phyloP scores from a whole-genome alignment of 2,329 filamentous ascomycete species.

The Pseudogymnoascus sp. region DNA sequence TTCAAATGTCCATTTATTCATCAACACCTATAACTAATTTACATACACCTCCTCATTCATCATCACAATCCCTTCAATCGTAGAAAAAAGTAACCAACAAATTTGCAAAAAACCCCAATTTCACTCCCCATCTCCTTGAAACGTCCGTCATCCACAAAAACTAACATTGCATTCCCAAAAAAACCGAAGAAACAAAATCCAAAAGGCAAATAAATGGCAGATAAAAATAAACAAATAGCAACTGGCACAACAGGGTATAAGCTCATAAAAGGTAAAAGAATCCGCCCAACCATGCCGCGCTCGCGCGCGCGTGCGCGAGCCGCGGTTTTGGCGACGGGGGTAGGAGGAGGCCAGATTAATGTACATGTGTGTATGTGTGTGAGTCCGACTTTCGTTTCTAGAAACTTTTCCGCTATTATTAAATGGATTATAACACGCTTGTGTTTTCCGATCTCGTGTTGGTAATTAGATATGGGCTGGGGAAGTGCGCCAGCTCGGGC shows the following conservation, averaged over 20 bases:
- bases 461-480: not conserved
- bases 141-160: not conserved
- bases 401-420: not conserved
- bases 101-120: not conserved
- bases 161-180: not conserved
- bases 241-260: constrained; percentile 3
- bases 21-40: not conserved
- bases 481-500: not conserved
- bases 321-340: not conserved
- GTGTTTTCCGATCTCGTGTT: not conserved
- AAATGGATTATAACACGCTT: not conserved
- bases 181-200: not conserved
- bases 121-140: not conserved
- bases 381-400: not conserved
- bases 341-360: not conserved
- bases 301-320: not conserved
- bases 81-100: not conserved
- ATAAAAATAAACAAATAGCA: not conserved
- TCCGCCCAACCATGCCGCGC: not conserved
- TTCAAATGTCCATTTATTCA: constrained; percentile 6
- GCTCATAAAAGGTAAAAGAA: constrained; percentile 2
- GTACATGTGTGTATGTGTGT: not conserved
- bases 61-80: not conserved
- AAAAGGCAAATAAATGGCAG: not conserved
- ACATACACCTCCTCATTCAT: not conserved